phyloP scores from a whole-genome alignment of 73 alveolate genomes.

The Tetrahymena elliotti region DNA sequence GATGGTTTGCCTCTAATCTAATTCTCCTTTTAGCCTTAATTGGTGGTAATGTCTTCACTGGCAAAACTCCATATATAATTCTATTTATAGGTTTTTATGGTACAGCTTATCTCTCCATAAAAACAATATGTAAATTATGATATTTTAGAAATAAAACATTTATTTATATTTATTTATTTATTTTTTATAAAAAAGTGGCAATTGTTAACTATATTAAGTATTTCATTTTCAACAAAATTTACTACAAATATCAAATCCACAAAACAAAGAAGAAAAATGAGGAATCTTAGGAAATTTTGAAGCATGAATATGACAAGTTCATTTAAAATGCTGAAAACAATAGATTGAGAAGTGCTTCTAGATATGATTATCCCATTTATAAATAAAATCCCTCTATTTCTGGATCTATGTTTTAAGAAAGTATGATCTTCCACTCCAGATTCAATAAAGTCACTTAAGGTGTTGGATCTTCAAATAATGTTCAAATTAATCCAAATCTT shows the following conservation, averaged over 20 bases:
- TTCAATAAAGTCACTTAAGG: neutral
- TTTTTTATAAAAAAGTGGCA: neutral
- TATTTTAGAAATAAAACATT: neutral
- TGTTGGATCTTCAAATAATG: neutral
- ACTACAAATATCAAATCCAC: neutral
- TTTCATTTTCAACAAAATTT: neutral
- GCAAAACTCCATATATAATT: neutral
- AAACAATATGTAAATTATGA: neutral
- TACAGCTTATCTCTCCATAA: neutral
- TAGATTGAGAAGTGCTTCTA: neutral
- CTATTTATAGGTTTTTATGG: neutral
- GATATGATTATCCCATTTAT: neutral
- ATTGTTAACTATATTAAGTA: neutral
- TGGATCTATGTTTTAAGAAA: neutral
- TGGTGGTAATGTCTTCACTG: neutral
- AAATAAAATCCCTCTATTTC: neutral
- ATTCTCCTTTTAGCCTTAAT: neutral
- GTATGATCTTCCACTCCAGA: neutral
- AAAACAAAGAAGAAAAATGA: neutral
- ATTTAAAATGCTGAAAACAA: neutral
- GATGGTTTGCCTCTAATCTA: neutral
- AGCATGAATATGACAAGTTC: neutral
- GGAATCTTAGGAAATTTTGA: neutral
- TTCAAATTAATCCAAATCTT: neutral
- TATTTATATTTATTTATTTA: neutral